Percentiles rank a stretch among this genome's conserved stretches.
Conservation (phyloP, 129 eudicot genomes). For the Arctium lappa region DNA sequence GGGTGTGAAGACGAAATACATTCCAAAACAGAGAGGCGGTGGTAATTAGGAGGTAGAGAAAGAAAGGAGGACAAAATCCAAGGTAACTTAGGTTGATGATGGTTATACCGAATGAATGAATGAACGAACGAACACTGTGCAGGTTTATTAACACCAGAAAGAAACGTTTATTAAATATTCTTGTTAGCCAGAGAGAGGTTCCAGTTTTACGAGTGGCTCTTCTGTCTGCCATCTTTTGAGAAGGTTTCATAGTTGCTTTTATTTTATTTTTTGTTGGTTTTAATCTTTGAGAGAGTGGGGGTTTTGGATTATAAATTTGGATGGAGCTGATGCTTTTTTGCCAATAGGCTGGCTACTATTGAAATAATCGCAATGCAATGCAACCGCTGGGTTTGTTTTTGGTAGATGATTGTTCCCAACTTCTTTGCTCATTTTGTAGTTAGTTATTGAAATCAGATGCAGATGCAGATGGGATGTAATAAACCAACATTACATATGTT, state of each 20-base stretch:
- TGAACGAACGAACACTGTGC: neutral
- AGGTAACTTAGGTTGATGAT: neutral
- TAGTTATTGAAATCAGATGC: neutral
- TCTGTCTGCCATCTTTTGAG: slow-evolving; percentile 11
- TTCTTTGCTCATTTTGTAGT: neutral
- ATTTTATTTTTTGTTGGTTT: neutral
- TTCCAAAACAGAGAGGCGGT: slow-evolving; percentile 33
- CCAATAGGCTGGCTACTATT: neutral
- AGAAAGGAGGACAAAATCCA: neutral
- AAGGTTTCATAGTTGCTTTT: neutral
- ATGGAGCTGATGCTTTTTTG: neutral
- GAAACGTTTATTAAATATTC: neutral
- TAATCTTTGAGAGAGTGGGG: slow-evolving; percentile 2
- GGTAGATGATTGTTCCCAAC: neutral
- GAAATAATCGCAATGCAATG: slow-evolving; percentile 12
- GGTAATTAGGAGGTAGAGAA: slow-evolving; percentile 27
- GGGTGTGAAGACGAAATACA: slow-evolving; percentile 37
- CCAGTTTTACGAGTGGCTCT: slow-evolving; percentile 25
- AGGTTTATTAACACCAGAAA: neutral
- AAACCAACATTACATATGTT: neutral
- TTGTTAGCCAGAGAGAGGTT: slow-evolving; percentile 4
- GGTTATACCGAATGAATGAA: neutral
- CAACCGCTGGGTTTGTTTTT: slow-evolving; percentile 3
- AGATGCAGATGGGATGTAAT: neutral
- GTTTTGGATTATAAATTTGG: slow-evolving; percentile 20